Evolutionary conservation across 768 basidiomycete species (phyloP), one percentile per base, ranked within the genome.

Genomic region (Gloeopeniophorella convolvens): DNA sequence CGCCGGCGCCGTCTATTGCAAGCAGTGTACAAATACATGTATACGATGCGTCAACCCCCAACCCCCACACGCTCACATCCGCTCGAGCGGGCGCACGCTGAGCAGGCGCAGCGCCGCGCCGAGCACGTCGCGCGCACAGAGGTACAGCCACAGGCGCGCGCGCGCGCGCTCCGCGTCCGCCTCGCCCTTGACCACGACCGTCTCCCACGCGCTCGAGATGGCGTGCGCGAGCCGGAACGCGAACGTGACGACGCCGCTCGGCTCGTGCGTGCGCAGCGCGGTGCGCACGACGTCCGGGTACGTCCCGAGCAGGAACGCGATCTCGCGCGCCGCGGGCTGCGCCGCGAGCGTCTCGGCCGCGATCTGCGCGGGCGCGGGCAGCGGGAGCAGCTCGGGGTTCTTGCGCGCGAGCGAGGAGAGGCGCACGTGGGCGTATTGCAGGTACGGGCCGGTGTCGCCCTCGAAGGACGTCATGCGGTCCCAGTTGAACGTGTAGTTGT

Each of bases 371-470:
- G 79, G 78, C 0, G 76, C 66, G 0, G 88, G 87, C 9, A 90
- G 80, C 16, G 91, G 84, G 33, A 89, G 69, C 26, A 94, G 82
- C 50, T 88, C 78, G 2, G 90, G 89, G 68, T 94, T 93, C 68
- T 95, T 94, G 49, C 93, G 89, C 58, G 81, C 82, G 63, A 97
- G 85, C 1, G 93, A 96, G 6, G 85, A 78, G 26, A 97, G 74
- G 16, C 94, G 89, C 59, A 93, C 93, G 69, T 96, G 94, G 0
- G 92, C 90, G 66, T 97, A 97, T 72, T 97, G 94, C 23, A 97
- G 80, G 71, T 96, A 97, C 0, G 92, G 90, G 1, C 90, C 91
- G 0, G 91, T 94, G 68, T 97, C 94, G 36, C 94, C 94, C 66
- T 96, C 91, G 66, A 95, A 96, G 28, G 90, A 91, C 42, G 85